These are phyloP conservation scores for Trametes versicolor DNA, from an alignment of 1,284 basidiomycete species.

Conservation along the genomic window DNA sequence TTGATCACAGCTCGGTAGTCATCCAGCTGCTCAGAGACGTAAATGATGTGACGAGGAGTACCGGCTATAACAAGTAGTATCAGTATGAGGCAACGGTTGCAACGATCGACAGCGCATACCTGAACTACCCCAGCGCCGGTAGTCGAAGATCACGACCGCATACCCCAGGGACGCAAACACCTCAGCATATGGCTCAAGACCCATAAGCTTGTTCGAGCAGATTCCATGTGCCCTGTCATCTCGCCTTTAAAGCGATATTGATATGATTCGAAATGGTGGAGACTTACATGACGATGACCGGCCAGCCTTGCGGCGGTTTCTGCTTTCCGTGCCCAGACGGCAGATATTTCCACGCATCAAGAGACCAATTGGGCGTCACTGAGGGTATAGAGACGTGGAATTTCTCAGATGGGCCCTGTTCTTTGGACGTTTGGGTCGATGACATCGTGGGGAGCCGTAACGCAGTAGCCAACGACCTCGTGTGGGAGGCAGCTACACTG, in stretches of 20 bases:
- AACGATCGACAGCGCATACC: conserved; percentile 35
- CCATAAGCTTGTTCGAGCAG: conserved; percentile 47
- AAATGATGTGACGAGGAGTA: conserved; percentile 44
- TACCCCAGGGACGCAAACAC: conserved; percentile 46
- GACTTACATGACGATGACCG: conserved; percentile 49
- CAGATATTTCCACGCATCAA: conserved; percentile 49
- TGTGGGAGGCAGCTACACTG: no score
- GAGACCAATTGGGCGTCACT: conserved; percentile 45
- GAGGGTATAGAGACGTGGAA: conserved; percentile 46
- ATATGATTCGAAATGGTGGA: neutral
- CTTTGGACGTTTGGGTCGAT: neutral
- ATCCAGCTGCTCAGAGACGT: conserved; percentile 49
- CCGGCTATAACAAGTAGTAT: conserved; percentile 42
- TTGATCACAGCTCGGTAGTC: conserved; percentile 52
- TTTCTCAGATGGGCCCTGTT: conserved; percentile 12
- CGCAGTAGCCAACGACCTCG: no score
- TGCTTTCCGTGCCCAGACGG: conserved; percentile 30
- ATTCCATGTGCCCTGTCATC: conserved; percentile 48
- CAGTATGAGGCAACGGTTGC: neutral
- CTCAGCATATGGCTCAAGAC: conserved; percentile 46
- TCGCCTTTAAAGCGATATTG: no score
- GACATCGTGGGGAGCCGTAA: neutral
- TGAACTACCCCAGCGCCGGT: conserved; percentile 51
- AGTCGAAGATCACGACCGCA: conserved; percentile 51
- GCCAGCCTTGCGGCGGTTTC: conserved; percentile 30